These are phyloP conservation scores for Wickerhamomyces subpelliculosus DNA, from an alignment of 805 yeast species.

Conservation along the genomic window DNA sequence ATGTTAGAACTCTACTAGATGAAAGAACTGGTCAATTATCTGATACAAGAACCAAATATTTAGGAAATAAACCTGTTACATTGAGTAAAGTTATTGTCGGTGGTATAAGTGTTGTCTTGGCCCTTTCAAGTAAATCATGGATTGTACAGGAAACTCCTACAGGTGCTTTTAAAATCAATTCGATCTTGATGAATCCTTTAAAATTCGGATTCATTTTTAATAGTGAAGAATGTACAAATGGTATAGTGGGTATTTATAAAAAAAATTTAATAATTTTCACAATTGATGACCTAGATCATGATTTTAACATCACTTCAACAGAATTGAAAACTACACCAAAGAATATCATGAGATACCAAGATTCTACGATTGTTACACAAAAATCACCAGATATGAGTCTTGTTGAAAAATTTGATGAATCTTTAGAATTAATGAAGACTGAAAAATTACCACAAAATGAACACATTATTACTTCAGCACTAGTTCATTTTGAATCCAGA, in stretches of 20 bases:
- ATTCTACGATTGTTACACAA: conserved; percentile 14
- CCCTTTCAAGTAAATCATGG: conserved; percentile 29
- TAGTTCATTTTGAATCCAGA: conserved; percentile 20
- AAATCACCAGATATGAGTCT: conserved; percentile 1
- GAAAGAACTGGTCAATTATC: conserved; percentile 50
- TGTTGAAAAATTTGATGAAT: conserved; percentile 11
- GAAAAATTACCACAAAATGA: conserved; percentile 6
- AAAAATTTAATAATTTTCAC: conserved; percentile 49
- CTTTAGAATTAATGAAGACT: conserved; percentile 7
- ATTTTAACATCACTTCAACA: conserved; percentile 29
- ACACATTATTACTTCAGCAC: conserved; percentile 7
- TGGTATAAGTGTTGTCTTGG: conserved; percentile 19
- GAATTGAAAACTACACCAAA: conserved; percentile 47
- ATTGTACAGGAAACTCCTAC: conserved; percentile 19
- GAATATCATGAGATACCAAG: conserved; percentile 24
- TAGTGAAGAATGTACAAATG: conserved; percentile 56
- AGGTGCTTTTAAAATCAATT: conserved; percentile 19
- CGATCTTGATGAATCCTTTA: conserved; percentile 25
- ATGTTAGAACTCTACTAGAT: conserved; percentile 57
- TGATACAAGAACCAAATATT: conserved; percentile 60
- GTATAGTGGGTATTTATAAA: conserved; percentile 56
- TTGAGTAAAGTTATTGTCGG: conserved; percentile 23
- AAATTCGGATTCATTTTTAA: conserved; percentile 44
- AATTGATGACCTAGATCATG: conserved; percentile 33
- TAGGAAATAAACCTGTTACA: conserved; percentile 62